Percentiles rank a stretch among this genome's conserved stretches.
Conservation (phyloP, 139 green algal species). For the Cymbomonas tetramitiformis region DNA sequence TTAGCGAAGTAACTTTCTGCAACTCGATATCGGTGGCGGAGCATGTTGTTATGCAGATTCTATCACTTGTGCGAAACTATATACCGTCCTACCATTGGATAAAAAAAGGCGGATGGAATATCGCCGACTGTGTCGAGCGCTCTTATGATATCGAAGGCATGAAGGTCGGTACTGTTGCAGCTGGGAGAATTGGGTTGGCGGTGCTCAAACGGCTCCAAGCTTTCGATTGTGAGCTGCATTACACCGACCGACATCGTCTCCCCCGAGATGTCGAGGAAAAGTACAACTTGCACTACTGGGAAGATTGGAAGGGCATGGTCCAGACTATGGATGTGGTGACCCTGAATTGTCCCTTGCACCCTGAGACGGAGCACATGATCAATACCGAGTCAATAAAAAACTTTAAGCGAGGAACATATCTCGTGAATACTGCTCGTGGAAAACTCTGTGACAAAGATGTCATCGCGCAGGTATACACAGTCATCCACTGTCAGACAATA, state of each 20-base stretch:
- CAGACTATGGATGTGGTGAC: neutral
- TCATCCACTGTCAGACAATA: too few species aligned
- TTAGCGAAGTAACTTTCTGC: neutral
- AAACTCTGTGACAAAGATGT: constrained; percentile 3
- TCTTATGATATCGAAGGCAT: neutral
- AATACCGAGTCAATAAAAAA: constrained; percentile 4
- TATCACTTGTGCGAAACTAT: neutral
- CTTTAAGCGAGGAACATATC: constrained; percentile 10
- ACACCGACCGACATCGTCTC: neutral
- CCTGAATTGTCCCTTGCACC: neutral
- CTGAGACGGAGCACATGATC: constrained; percentile 2
- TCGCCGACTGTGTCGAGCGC: neutral
- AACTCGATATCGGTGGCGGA: neutral
- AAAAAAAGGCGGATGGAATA: neutral
- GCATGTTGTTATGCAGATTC: neutral
- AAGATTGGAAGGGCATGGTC: neutral
- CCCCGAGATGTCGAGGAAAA: neutral
- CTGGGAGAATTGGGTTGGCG: neutral
- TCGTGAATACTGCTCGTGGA: constrained; percentile 18
- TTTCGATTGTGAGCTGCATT: neutral
- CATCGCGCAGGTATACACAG: too few species aligned
- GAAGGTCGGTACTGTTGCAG: neutral
- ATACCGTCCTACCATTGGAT: neutral
- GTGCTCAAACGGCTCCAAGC: neutral
- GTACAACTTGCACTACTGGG: neutral